Base-by-base conservation (phyloP, 352 stramenopile species). In the Globisporangium barbulae region DNA sequence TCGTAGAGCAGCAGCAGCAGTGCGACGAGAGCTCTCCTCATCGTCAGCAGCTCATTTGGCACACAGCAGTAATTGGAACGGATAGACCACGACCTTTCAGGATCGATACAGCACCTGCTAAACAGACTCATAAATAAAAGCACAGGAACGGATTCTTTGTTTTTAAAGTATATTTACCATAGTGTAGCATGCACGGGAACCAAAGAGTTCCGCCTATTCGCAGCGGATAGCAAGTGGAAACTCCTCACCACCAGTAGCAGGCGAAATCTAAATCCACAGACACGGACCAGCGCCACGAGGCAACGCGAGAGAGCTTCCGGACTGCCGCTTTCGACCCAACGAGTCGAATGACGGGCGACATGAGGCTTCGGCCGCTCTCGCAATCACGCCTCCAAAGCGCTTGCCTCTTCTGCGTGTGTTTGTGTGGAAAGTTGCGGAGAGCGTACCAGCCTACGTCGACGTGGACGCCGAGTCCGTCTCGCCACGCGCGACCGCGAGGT, bases 401-500 rank as follows among this genome's bases (percentile, higher is more conserved):
- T 45, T 13, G 1, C 5, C 41, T 48, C 19, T 3, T 55, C n/a
- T 55, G 49, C 15, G 25, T 41, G 49, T 55, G 49, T 55, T 22
- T 55, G 49, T 55, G 49, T 55, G 10, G 49, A 56, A 55, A 55
- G 28, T 1, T 28, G 19, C 25, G 25, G 25, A 28, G 25, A 28
- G 25, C 25, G 25, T 2, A 28, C 25, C 25, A 25, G 22, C 25
- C 52, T 65, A 65, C 39, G 60, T 65, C 17, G 60, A 3, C 19
- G 60, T 54, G 1, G 60, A 54, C 17, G 60, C 21, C 10, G 50
- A 37, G 21, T 35, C 30, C 5, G 61, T 62, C 48, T 73, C 54
- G 39, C 87, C 87, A 56, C 78, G 73, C n/a, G 87, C 79, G 15
- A 88, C 64, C 47, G 74, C 57, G 31, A 96, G 65, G 78, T 96